Evolutionary conservation across 2,329 filamentous ascomycete genomes (phyloP), one percentile per base, ranked within the genome.

Genomic region (Chrysoporthe cubensis): DNA sequence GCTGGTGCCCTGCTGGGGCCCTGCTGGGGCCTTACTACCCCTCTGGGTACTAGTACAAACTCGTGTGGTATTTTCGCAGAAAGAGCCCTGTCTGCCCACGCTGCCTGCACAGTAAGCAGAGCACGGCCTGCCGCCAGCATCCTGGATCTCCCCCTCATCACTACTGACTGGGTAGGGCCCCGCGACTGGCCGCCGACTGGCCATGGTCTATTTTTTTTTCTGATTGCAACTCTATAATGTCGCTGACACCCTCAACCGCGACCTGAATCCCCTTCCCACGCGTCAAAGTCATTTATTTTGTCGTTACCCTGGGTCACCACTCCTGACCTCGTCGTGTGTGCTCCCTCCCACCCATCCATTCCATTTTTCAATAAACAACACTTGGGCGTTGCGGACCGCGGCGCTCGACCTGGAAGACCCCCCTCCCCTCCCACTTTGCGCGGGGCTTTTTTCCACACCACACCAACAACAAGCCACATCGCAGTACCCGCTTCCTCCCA

Each of bases 401-500:
- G 43, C 26, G 42, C 32, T 34, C 16, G n/a, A 54, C 50, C 7
- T 54, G 7, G 50, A 54, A 21, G n/a, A 9, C 56, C 34, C 42
- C 42, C 18, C 46, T 60, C 40, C 26, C 40, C 59, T 58, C 64
- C 67, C 56, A 59, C 43, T 46, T 43, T 32, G 54, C 63, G 63
- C 63, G 63, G 63, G 63, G 63, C 63, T 59, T n/a, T 58, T 48
- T 32, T 26, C 4, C 21, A 16, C 21, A 11, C 58, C 54, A 59
- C 46, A 67, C 57, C 65, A 43, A 37, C 63, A 62, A 68, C 46
- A 58, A 58, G 34, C 52, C 60, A 59, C 37, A 58, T 34, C 42
- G 40, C 62, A 61, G 34, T 40, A 32, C 59, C 59, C 59, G 9
- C 26, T 46, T 43, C 7, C 40, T 60, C n/a, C 37, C n/a, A 60